These are phyloP conservation scores for Rhodotorula sp. DNA, from an alignment of 1,284 basidiomycete genomes.

Conservation along the genomic window DNA sequence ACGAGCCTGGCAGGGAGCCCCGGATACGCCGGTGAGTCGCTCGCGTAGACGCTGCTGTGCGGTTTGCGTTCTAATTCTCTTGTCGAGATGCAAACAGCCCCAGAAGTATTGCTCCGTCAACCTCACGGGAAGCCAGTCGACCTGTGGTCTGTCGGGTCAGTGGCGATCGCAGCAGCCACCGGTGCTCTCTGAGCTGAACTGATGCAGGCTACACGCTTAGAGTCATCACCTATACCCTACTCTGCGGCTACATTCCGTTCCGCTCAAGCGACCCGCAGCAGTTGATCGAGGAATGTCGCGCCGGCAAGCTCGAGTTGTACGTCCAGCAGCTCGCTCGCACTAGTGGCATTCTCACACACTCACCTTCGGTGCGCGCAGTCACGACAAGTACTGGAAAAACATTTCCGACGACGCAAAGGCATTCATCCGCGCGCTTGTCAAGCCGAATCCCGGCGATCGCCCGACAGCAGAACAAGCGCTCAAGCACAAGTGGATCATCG, in stretches of 20 bases:
- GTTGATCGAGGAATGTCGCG: conserved; percentile 76
- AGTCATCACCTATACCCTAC: conserved; percentile 76
- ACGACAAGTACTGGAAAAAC: conserved; percentile 91
- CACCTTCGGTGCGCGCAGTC: conserved; percentile 47
- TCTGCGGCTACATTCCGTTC: conserved; percentile 89
- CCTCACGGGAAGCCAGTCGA: conserved; percentile 92
- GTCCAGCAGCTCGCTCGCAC: neutral
- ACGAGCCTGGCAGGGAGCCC: conserved; percentile 82
- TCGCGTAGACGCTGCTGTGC: no score
- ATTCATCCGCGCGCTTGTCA: conserved; percentile 74
- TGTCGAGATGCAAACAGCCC: conserved; percentile 23
- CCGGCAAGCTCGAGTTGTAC: conserved; percentile 75
- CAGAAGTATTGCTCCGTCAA: conserved; percentile 75
- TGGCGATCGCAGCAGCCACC: conserved; percentile 13
- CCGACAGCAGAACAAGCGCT: conserved; percentile 73
- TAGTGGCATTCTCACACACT: no score
- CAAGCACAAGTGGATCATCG: conserved; percentile 52
- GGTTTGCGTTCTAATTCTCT: neutral
- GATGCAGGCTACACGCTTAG: conserved; percentile 51
- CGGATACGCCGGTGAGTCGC: conserved; percentile 71
- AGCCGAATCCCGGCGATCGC: conserved; percentile 69
- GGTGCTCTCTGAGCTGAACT: neutral
- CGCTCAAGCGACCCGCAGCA: conserved; percentile 74
- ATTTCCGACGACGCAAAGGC: conserved; percentile 76
- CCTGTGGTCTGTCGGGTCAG: conserved; percentile 86